Percentiles rank a stretch among this genome's conserved stretches.
Conservation (phyloP, 352 stramenopile species). For the Phytopythium chamaehyphon region DNA sequence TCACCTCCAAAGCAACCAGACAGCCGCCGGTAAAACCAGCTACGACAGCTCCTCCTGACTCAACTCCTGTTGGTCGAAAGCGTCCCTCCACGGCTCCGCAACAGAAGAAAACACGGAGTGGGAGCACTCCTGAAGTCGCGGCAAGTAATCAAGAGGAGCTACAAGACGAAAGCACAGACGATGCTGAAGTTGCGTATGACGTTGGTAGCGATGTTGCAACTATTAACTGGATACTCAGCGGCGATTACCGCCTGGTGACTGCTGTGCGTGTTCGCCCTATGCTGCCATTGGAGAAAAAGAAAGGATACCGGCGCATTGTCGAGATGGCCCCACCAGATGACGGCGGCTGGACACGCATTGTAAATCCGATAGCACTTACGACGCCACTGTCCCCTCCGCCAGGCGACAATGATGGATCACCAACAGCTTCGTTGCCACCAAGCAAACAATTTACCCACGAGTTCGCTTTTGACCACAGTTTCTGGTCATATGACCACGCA, state of each 20-base stretch:
- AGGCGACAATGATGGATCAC: neutral
- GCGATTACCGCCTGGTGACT: conserved; percentile 54
- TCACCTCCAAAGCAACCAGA: too few relatives aligned
- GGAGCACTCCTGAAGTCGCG: neutral
- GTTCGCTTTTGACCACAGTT: conserved; percentile 68
- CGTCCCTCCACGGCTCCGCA: neutral
- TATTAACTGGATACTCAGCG: conserved; percentile 8
- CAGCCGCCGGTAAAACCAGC: too few relatives aligned
- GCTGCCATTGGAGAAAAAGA: conserved; percentile 55
- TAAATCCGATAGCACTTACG: conserved; percentile 49
- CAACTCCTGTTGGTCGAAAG: neutral
- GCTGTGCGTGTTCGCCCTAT: conserved; percentile 72
- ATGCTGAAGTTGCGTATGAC: conserved; percentile 9
- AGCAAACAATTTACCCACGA: conserved; percentile 55
- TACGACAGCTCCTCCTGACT: too few relatives aligned
- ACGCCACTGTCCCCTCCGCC: conserved; percentile 1
- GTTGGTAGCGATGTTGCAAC: conserved; percentile 8
- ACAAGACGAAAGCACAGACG: conserved; percentile 9
- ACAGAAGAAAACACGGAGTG: neutral
- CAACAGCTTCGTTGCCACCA: conserved; percentile 3
- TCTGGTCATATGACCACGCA: conserved; percentile 62
- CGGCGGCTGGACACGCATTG: conserved; percentile 45
- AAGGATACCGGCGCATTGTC: conserved; percentile 48
- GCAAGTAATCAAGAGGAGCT: conserved; percentile 5
- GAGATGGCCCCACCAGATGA: conserved; percentile 40